Evolutionary conservation across 345 rosid genomes (phyloP).

Genomic region (Noccaea bulbosa): DNA sequence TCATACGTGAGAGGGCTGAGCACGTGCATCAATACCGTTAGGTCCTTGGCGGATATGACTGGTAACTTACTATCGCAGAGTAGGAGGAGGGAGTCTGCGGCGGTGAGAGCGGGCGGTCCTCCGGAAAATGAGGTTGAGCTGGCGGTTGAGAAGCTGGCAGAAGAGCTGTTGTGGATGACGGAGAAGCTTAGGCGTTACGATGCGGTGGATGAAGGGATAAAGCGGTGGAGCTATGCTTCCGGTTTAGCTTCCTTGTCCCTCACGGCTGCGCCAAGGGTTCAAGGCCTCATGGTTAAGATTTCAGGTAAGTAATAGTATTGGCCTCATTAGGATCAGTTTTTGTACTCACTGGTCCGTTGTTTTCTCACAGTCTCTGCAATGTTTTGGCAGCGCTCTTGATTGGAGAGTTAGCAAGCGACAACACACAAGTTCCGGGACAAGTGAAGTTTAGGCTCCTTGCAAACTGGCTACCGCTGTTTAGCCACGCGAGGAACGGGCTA

Average conservation of each 20-base stretch:
- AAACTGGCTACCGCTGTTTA: conserved; percentile 66
- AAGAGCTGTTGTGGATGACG: conserved; percentile 67
- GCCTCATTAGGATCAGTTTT: neutral
- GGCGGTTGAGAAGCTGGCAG: conserved; percentile 72
- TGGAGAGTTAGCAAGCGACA: conserved; percentile 52
- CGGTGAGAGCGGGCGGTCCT: conserved; percentile 12
- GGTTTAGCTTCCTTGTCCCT: conserved; percentile 66
- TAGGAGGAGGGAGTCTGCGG: conserved; percentile 22
- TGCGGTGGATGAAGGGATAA: conserved; percentile 61
- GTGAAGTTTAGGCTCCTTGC: conserved; percentile 68
- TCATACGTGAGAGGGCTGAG: conserved; percentile 58
- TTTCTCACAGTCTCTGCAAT: conserved; percentile 13
- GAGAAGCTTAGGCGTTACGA: conserved; percentile 60
- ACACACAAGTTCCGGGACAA: conserved; percentile 44
- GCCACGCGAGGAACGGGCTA: conserved; percentile 64
- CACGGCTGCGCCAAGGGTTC: conserved; percentile 64
- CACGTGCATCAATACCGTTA: conserved; percentile 44
- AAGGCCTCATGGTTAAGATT: conserved; percentile 65
- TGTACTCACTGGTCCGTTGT: neutral
- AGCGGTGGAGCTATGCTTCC: conserved; percentile 73
- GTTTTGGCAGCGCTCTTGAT: conserved; percentile 55
- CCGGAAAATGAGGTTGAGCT: conserved; percentile 49
- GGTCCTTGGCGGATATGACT: conserved; percentile 45
- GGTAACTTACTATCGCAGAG: conserved; percentile 39
- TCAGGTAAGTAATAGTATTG: conserved; percentile 55